phyloP scores from a whole-genome alignment of 495 filamentous ascomycete species.

The Penicillium waksmanii region DNA sequence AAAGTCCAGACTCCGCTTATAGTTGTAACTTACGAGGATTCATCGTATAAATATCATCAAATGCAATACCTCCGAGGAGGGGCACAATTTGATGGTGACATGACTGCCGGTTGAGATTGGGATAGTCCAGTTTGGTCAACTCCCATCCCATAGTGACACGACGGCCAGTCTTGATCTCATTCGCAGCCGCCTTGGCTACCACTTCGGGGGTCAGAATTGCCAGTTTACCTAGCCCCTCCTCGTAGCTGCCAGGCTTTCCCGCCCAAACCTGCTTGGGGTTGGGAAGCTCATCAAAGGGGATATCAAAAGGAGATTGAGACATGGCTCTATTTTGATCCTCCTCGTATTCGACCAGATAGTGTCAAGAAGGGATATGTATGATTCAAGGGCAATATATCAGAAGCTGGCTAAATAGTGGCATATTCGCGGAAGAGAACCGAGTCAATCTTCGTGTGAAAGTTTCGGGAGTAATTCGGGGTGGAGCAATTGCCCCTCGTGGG shows the following conservation, averaged over 20 bases:
- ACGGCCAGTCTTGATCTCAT: slow-evolving; percentile 42
- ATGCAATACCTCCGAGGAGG: slow-evolving; percentile 46
- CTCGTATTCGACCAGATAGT: no score
- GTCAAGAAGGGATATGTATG: background rate
- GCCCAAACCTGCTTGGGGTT: slow-evolving; percentile 49
- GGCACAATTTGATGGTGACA: slow-evolving; percentile 47
- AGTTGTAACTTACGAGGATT: slow-evolving; percentile 57
- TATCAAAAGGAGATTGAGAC: slow-evolving; percentile 30
- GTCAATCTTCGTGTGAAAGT: slow-evolving; percentile 1
- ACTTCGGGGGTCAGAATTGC: slow-evolving; percentile 48
- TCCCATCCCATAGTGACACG: slow-evolving; percentile 49
- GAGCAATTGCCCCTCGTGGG: background rate
- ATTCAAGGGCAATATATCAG: background rate
- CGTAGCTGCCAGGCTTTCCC: slow-evolving; percentile 42
- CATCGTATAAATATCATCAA: slow-evolving; percentile 66
- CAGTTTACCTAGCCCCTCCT: slow-evolving; percentile 49
- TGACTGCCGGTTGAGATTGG: slow-evolving; percentile 45
- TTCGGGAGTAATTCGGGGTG: background rate
- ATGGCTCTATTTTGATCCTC: slow-evolving; percentile 13
- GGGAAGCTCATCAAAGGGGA: slow-evolving; percentile 44
- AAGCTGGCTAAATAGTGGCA: slow-evolving; percentile 1
- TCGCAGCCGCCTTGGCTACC: slow-evolving; percentile 39
- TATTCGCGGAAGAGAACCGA: background rate
- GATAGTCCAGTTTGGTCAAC: slow-evolving; percentile 49
- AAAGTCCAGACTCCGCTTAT: no score